Base-by-base conservation (phyloP, 2,329 filamentous ascomycete genomes). In the Monilinia polystroma region DNA sequence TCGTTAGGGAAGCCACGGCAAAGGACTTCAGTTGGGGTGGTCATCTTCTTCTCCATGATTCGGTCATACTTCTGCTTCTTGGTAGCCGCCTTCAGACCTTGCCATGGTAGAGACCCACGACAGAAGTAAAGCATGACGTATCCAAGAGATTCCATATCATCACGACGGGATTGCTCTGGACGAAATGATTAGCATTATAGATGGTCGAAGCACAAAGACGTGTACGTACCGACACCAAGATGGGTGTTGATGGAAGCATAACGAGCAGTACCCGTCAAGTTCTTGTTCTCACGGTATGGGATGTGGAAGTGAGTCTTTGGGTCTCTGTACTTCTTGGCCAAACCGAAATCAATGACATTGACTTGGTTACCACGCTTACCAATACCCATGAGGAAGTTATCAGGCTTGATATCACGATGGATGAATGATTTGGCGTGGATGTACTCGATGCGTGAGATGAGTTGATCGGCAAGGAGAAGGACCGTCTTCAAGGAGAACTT, bases 1-100 rank as follows among this genome's bases (percentile, higher is more conserved):
- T 99, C 95, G 80, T 98, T 97, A 75, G 95, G 95, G 85, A 99
- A 98, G 73, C 95, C 95, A 79, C 94, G 93, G 89, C 95, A 99
- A 60, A 99, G 91, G 59, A 97, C 93, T 82, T 99, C 94, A 74
- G 94, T 98, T 11, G 95, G 93, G 3, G 95, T 99, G 18, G 95
- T 99, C 95, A 98, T 98, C 92, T 99, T 99, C 90, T 99, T 99
- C 86, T 99, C 95, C 94, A 98, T 98, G 83, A 99, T 99, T 72
- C 94, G 89, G 82, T 99, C 95, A 79, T 99, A 98, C 85, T 99
- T 99, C 84, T 98, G 94, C 89, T 97, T 97, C 89, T 97, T 97
- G 73, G 93, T 97, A 74, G 94, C 94, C 83, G 94, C 94, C 87
- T 97, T 97, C 66, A 97, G 85, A 67, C 95, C 95, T 84, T 99